A percentile compares a stretch with the other conserved stretches of the same genome.
These are phyloP conservation scores for Barbatosphaeria neglecta DNA, from an alignment of 495 filamentous ascomycete genomes.

Conservation along the genomic window DNA sequence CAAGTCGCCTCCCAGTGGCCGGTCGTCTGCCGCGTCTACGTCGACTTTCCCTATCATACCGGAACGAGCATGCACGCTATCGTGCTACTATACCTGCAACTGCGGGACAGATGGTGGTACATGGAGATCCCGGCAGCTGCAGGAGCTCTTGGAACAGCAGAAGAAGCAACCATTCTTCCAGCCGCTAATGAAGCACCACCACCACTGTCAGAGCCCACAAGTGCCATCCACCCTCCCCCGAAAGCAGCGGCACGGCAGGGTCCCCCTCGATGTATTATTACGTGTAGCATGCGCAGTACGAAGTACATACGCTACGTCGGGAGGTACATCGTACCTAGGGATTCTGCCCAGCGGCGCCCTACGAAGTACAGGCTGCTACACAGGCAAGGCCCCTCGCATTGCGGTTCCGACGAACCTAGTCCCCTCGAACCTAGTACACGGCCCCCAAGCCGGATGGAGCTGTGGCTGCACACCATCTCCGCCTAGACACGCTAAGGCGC, in stretches of 20 bases:
- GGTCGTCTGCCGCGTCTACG: neutral
- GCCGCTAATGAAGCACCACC: neutral
- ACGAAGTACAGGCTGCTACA: too few species aligned
- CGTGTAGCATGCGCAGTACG: too few species aligned
- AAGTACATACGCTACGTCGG: too few species aligned
- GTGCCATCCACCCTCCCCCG: neutral
- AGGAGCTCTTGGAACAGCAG: constrained; percentile 1
- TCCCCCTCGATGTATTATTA: too few species aligned
- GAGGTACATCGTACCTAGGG: too few species aligned
- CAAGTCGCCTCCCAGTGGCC: neutral
- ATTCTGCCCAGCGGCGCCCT: too few species aligned
- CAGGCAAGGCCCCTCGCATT: neutral
- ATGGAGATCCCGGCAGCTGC: constrained; percentile 1
- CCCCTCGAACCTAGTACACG: neutral
- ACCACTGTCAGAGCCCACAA: neutral
- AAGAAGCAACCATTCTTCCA: neutral
- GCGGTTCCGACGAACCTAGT: neutral
- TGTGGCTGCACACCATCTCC: neutral
- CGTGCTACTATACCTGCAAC: neutral
- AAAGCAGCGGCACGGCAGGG: neutral
- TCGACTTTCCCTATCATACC: neutral
- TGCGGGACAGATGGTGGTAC: neutral
- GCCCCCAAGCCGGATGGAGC: neutral
- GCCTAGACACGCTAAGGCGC: too few species aligned
- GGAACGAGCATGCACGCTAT: neutral